A percentile compares a stretch with the other conserved stretches of the same genome.
These are phyloP conservation scores for Rhizopogon vinicolor DNA, from an alignment of 768 basidiomycete species.

Conservation along the genomic window DNA sequence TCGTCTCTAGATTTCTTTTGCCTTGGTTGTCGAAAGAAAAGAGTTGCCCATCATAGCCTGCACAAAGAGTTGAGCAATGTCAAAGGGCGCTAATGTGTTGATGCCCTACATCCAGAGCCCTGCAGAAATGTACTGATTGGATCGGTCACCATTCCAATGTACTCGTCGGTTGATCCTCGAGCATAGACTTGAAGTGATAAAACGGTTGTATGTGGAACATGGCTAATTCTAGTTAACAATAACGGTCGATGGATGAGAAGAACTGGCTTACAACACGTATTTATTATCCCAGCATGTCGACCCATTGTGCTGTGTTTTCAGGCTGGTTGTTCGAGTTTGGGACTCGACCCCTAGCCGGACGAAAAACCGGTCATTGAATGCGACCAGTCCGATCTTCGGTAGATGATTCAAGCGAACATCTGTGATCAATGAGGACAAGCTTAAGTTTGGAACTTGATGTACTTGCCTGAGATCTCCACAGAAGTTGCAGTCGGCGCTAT, in stretches of 20 bases:
- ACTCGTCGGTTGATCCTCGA: neutral
- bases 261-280: neutral
- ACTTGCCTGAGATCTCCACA: neutral
- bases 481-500: neutral
- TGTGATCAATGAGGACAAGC: neutral
- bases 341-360: neutral
- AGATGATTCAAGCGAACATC: neutral
- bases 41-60: neutral
- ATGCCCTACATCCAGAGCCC: neutral
- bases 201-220: neutral
- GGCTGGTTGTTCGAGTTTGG: neutral
- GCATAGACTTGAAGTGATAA: neutral
- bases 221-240: neutral
- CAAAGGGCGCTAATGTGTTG: neutral
- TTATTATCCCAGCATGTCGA: neutral
- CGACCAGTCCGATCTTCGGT: neutral
- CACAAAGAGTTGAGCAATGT: neutral
- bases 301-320: neutral
- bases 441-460: neutral
- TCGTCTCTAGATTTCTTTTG: neutral
- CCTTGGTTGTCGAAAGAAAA: neutral
- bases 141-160: neutral
- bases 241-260: neutral
- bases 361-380: neutral
- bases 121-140: neutral